Conservation (phyloP, 371 early-diverging fungal species). For the Funneliformis caledonium region DNA sequence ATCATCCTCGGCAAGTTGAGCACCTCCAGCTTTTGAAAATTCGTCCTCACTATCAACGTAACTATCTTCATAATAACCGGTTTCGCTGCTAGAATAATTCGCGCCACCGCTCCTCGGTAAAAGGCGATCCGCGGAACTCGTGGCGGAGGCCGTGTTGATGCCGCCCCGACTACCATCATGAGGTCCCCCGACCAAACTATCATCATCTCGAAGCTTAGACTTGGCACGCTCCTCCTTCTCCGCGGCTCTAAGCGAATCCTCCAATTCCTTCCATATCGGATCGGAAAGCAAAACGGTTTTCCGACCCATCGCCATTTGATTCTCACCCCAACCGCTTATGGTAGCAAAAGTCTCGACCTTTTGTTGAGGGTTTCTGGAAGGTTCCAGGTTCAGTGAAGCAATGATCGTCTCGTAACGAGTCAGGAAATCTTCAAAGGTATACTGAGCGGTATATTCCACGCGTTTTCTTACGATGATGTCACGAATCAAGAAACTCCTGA, state of each 20-base stretch:
- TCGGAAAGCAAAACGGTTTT: conserved; percentile 71
- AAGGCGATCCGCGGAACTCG: conserved; percentile 45
- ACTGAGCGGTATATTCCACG: conserved; percentile 65
- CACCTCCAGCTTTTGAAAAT: conserved; percentile 25
- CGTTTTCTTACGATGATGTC: conserved; percentile 63
- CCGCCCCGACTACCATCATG: conserved; percentile 42
- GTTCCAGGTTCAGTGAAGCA: conserved; percentile 50
- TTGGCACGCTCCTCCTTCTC: conserved; percentile 72
- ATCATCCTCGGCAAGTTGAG: background rate
- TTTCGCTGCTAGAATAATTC: conserved; percentile 41
- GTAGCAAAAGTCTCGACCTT: conserved; percentile 52
- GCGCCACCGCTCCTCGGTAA: conserved; percentile 41
- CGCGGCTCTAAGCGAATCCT: conserved; percentile 72
- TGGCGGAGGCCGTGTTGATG: conserved; percentile 52
- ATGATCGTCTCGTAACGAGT: conserved; percentile 59
- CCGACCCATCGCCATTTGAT: conserved; percentile 55
- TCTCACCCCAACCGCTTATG: conserved; percentile 52
- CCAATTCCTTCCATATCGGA: conserved; percentile 78
- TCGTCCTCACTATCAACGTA: conserved; percentile 39
- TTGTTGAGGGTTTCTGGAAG: conserved; percentile 46
- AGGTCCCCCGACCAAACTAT: conserved; percentile 40
- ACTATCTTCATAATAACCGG: conserved; percentile 45
- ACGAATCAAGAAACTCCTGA: conserved; percentile 65
- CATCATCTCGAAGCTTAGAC: conserved; percentile 53
- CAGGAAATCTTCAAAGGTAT: conserved; percentile 68